These are phyloP conservation scores for Coemansia sp. DNA, from an alignment of 192 early-diverging fungal species.

Conservation along the genomic window DNA sequence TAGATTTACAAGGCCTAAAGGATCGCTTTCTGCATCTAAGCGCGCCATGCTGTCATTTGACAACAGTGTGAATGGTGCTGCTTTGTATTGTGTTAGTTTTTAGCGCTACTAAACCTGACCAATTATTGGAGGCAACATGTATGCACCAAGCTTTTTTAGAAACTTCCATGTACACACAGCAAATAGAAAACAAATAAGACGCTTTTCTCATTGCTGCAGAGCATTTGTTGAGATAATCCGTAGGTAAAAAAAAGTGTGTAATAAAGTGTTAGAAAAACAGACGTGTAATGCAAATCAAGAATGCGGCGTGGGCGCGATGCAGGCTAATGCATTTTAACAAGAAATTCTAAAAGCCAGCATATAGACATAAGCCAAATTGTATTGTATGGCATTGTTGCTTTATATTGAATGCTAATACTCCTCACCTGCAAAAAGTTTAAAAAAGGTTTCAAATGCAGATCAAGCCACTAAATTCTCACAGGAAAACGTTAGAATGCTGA, in stretches of 20 bases:
- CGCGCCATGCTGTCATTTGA: slow-evolving; percentile 18
- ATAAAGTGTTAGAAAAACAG: not conserved
- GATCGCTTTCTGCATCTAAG: slow-evolving; percentile 28
- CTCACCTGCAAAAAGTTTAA: not conserved
- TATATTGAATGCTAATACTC: not conserved
- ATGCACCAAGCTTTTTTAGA: slow-evolving; percentile 32
- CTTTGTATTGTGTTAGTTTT: slow-evolving; percentile 27
- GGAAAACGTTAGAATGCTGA: not conserved
- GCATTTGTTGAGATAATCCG: not conserved
- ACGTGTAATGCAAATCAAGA: not conserved
- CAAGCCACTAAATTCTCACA: not conserved
- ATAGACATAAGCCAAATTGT: not conserved
- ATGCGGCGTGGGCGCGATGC: not conserved
- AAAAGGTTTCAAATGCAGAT: not conserved
- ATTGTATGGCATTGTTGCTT: not conserved
- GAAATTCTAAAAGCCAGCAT: not conserved
- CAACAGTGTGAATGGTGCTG: slow-evolving; percentile 31
- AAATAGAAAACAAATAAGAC: slow-evolving; percentile 9
- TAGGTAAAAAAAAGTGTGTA: not conserved
- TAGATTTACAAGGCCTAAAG: slow-evolving; percentile 24
- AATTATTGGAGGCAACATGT: slow-evolving; percentile 34
- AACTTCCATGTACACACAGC: slow-evolving; percentile 14
- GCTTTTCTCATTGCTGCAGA: not conserved
- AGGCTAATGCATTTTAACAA: not conserved
- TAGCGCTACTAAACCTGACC: slow-evolving; percentile 13